Evolutionary conservation across 352 stramenopile genomes (phyloP).

Genomic region (Phytopythium oedochilum): DNA sequence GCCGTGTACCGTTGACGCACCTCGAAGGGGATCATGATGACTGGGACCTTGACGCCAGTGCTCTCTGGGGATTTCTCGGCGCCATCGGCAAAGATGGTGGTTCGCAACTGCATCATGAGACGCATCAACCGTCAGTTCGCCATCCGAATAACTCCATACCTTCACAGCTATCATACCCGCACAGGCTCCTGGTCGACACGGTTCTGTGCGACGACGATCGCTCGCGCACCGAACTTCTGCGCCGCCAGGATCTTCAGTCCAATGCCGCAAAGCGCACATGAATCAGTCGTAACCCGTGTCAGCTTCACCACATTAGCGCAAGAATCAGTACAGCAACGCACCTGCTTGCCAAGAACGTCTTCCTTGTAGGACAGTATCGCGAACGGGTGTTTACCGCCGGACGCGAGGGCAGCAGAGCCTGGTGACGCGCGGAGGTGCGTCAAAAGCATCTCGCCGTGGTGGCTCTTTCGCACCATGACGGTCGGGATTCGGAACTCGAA

Average conservation of each 20-base stretch:
- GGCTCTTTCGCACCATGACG: constrained; percentile 59
- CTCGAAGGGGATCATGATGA: constrained; percentile 54
- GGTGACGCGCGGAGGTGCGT: constrained; percentile 23
- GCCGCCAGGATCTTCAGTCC: constrained; percentile 42
- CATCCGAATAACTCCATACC: neutral
- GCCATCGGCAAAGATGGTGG: constrained; percentile 33
- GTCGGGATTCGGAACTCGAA: constrained; percentile 58
- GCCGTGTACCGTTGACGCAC: constrained; percentile 8
- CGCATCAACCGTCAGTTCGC: neutral
- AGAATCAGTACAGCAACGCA: constrained; percentile 4
- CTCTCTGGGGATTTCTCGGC: constrained; percentile 30
- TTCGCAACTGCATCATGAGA: constrained; percentile 24
- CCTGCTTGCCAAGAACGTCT: constrained; percentile 69
- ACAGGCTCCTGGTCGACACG: constrained; percentile 39
- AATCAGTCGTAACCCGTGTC: no score
- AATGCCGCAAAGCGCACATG: neutral
- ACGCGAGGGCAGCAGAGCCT: neutral
- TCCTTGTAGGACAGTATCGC: constrained; percentile 55
- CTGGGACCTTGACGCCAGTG: constrained; percentile 55
- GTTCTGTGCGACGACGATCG: constrained; percentile 60
- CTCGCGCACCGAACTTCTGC: constrained; percentile 60
- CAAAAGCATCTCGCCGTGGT: constrained; percentile 50
- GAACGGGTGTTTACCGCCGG: constrained; percentile 24
- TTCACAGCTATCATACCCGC: constrained; percentile 18
- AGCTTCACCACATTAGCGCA: no score